Evolutionary conservation across 768 basidiomycete species (phyloP).

Genomic region (Mycena capillaripes): DNA sequence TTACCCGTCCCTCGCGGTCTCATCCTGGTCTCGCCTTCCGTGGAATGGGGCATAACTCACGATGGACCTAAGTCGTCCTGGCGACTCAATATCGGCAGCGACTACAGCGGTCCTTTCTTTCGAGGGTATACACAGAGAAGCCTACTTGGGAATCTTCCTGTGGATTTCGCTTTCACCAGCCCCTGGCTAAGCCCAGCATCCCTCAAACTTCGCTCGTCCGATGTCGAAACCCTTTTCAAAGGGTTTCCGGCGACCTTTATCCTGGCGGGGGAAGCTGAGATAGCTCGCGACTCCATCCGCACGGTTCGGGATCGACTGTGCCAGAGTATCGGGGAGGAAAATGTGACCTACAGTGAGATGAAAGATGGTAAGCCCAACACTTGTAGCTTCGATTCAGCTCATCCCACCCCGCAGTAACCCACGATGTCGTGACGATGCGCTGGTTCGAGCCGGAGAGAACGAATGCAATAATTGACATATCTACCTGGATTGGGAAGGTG

Average conservation of each 20-base stretch:
- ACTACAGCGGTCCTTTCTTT: constrained; percentile 40
- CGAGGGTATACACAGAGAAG: constrained; percentile 39
- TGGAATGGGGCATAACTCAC: constrained; percentile 45
- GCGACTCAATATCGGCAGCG: constrained; percentile 33
- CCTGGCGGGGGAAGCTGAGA: constrained; percentile 50
- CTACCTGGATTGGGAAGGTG: no score
- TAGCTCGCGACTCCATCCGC: constrained; percentile 46
- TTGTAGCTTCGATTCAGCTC: no score
- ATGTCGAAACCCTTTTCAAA: constrained; percentile 41
- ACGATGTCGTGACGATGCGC: no score
- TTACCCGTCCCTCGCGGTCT: constrained; percentile 43
- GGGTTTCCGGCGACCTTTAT: constrained; percentile 52
- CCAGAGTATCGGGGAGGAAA: constrained; percentile 44
- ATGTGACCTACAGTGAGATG: constrained; percentile 18
- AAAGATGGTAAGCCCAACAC: no score
- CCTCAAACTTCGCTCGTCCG: constrained; percentile 16
- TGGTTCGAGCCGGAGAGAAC: no score
- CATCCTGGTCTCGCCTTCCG: constrained; percentile 49
- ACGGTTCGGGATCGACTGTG: constrained; percentile 47
- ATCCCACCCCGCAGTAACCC: no score
- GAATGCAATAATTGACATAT: no score
- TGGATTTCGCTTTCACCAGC: constrained; percentile 43
- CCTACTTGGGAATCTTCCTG: constrained; percentile 44
- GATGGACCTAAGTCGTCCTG: constrained; percentile 36
- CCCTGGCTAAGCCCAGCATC: constrained; percentile 55